A percentile compares a stretch with the other conserved stretches of the same genome.
phyloP scores from a whole-genome alignment of 805 yeast genomes.

The Debaryomyces maramus region DNA sequence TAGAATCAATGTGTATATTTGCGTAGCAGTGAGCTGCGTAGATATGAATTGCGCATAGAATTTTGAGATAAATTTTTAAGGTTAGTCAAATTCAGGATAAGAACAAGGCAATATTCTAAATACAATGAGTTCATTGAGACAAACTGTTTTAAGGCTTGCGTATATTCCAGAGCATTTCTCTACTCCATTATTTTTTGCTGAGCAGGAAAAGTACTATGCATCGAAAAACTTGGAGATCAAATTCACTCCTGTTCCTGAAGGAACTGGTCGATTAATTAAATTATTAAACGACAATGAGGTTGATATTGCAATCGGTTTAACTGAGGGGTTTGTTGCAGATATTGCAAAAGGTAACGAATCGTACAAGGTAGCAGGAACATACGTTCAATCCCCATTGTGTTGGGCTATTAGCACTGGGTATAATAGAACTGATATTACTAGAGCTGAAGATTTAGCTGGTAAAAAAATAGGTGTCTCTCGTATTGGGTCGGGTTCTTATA shows the following conservation, averaged over 20 bases:
- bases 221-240: slow-evolving; percentile 54
- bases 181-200: slow-evolving; percentile 79
- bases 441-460: slow-evolving; percentile 55
- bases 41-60: too few relatives aligned
- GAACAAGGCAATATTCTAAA: too few relatives aligned
- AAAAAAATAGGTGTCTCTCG: slow-evolving; percentile 75
- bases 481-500: slow-evolving; percentile 89
- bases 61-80: too few relatives aligned
- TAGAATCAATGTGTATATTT: too few relatives aligned
- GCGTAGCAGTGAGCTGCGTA: too few relatives aligned
- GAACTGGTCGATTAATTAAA: slow-evolving; percentile 84
- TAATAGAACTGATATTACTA: slow-evolving; percentile 54
- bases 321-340: slow-evolving; percentile 89
- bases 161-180: slow-evolving; percentile 91
- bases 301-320: slow-evolving; percentile 83
- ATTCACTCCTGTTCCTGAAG: slow-evolving; percentile 73
- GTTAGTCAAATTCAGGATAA: too few relatives aligned
- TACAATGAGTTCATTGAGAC: too few relatives aligned
- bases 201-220: slow-evolving; percentile 54
- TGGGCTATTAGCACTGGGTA: slow-evolving; percentile 89
- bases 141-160: slow-evolving; percentile 55
- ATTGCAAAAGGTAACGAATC: slow-evolving; percentile 65
- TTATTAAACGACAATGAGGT: slow-evolving; percentile 61
- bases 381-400: slow-evolving; percentile 81
- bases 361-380: slow-evolving; percentile 74